phyloP scores from a whole-genome alignment of 1,284 basidiomycete species.

The Pseudozyma sp. region DNA sequence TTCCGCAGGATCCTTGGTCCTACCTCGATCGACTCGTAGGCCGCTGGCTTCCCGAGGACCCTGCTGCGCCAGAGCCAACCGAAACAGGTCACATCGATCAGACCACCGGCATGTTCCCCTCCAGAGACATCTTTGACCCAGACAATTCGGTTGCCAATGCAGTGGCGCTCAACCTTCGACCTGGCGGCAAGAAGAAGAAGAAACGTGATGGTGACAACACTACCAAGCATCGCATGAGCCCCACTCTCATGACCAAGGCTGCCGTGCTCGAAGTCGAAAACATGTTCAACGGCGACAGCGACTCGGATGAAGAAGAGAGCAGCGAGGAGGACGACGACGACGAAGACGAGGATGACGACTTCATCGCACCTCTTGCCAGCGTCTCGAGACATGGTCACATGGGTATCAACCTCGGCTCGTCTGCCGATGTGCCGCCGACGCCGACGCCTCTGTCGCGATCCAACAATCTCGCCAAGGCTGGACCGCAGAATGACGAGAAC shows the following conservation, averaged over 20 bases:
- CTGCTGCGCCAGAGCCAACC: conserved; percentile 23
- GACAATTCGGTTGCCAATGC: conserved; percentile 52
- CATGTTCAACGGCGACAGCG: conserved; percentile 65
- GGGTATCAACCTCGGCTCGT: conserved; percentile 27
- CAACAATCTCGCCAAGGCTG: conserved; percentile 14
- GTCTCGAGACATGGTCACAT: conserved; percentile 18
- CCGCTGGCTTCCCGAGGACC: conserved; percentile 54
- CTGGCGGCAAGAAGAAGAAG: conserved; percentile 45
- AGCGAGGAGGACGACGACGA: conserved; percentile 50
- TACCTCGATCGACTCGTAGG: conserved; percentile 55
- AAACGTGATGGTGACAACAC: conserved; percentile 42
- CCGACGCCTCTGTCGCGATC: conserved; percentile 47
- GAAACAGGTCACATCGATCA: conserved; percentile 28
- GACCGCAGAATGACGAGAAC: conserved; percentile 51
- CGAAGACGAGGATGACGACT: conserved; percentile 45
- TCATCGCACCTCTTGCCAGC: conserved; percentile 29
- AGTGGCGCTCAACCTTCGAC: conserved; percentile 48
- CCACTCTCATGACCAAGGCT: conserved; percentile 62
- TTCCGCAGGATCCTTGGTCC: conserved; percentile 53
- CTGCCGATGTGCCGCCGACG: conserved; percentile 47
- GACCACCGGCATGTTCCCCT: conserved; percentile 43
- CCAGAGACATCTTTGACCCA: conserved; percentile 42
- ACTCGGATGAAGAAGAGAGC: conserved; percentile 42
- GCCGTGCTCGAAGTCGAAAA: conserved; percentile 60
- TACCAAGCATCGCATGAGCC: conserved; percentile 41